Evolutionary conservation across 768 basidiomycete species (phyloP).

Genomic region (Naganishia vaughanmartiniae): DNA sequence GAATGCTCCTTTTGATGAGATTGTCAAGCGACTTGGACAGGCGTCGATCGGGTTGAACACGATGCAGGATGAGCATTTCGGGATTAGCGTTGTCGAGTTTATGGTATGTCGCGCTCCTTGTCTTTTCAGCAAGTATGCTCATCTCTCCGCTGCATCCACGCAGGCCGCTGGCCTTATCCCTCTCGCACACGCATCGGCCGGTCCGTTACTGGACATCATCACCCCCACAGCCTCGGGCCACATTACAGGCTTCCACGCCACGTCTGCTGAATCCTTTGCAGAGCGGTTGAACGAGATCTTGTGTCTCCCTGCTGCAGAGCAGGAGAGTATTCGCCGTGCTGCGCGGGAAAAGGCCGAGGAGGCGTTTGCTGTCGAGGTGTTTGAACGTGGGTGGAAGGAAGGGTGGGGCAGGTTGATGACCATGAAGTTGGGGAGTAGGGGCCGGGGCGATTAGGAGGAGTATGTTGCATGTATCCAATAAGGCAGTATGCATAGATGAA

Average conservation of each 20-base stretch:
- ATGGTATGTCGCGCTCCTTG: conserved; percentile 65
- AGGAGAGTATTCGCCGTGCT: conserved; percentile 64
- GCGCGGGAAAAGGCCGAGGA: conserved; percentile 70
- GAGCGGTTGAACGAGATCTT: conserved; percentile 65
- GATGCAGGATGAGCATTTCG: conserved; percentile 98
- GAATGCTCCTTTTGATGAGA: conserved; percentile 72
- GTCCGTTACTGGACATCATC: conserved; percentile 86
- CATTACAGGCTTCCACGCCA: conserved; percentile 73
- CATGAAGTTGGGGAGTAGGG: not conserved
- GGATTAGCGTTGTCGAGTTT: conserved; percentile 95
- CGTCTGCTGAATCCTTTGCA: conserved; percentile 64
- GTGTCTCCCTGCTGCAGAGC: conserved; percentile 59
- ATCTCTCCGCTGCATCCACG: not conserved
- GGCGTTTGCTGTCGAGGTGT: conserved; percentile 72
- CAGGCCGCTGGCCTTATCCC: conserved; percentile 93
- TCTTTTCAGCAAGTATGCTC: not conserved
- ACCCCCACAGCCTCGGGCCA: conserved; percentile 59
- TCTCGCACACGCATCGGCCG: conserved; percentile 87
- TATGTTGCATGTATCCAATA: not conserved
- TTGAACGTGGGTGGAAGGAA: conserved; percentile 63
- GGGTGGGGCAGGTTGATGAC: conserved; percentile 41
- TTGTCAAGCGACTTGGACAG: conserved; percentile 68
- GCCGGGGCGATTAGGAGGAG: not conserved
- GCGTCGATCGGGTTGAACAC: conserved; percentile 87
- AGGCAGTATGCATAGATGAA: not conserved